These are phyloP conservation scores for Phytopythium montanum DNA, from an alignment of 352 stramenopile genomes.

Conservation along the genomic window DNA sequence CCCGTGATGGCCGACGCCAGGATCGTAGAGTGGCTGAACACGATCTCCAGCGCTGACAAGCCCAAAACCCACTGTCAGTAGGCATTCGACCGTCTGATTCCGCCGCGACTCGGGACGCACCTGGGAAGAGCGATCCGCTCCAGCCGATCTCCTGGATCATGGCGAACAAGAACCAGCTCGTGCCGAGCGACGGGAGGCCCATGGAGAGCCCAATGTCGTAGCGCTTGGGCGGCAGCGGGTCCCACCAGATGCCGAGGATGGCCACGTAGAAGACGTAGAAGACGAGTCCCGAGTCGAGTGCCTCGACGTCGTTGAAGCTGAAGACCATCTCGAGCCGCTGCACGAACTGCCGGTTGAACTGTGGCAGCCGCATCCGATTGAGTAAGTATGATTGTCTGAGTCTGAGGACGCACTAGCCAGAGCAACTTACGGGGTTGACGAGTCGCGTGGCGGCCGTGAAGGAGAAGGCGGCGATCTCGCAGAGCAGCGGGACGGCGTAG, in stretches of 20 bases:
- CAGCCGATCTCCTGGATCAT: slow-evolving; percentile 84
- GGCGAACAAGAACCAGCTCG: slow-evolving; percentile 82
- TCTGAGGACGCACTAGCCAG: background rate
- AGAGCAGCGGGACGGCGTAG: slow-evolving; percentile 80
- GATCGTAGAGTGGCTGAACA: slow-evolving; percentile 86
- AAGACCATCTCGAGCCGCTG: slow-evolving; percentile 85
- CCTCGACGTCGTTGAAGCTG: slow-evolving; percentile 85
- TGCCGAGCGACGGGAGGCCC: slow-evolving; percentile 58
- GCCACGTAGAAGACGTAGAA: slow-evolving; percentile 88
- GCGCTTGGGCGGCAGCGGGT: slow-evolving; percentile 71
- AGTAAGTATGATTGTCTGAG: background rate
- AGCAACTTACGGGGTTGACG: slow-evolving; percentile 72
- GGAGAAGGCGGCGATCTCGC: slow-evolving; percentile 79
- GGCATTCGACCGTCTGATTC: background rate
- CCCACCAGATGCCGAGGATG: slow-evolving; percentile 83
- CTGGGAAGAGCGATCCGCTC: slow-evolving; percentile 86
- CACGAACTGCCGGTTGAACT: slow-evolving; percentile 87
- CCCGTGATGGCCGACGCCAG: slow-evolving; percentile 84
- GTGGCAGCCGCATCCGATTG: background rate
- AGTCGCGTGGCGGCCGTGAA: slow-evolving; percentile 85
- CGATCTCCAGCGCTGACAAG: slow-evolving; percentile 68
- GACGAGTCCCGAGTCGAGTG: slow-evolving; percentile 78
- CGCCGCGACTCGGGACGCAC: slow-evolving; percentile 17
- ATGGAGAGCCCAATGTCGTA: slow-evolving; percentile 82
- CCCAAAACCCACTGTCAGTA: too few species aligned